Base-by-base conservation (phyloP, 2,329 filamentous ascomycete genomes). In the Colletotrichum sp. region DNA sequence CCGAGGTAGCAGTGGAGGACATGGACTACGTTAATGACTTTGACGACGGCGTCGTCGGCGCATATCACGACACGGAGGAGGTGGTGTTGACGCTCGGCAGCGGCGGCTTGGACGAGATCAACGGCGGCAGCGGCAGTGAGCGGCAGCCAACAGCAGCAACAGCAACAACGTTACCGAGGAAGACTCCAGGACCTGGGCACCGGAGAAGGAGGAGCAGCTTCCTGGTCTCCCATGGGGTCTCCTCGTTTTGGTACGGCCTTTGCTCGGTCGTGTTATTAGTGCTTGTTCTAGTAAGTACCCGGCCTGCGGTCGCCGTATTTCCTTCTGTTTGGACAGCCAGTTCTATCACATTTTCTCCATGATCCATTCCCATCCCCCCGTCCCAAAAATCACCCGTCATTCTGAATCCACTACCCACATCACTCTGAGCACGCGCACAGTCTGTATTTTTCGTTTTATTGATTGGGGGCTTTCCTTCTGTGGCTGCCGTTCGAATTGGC, bases 201-300 rank as follows among this genome's bases (percentile, higher is more conserved):
- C 73, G 73, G 70, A 76, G 59, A 73, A 76, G 73, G 71, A 77
- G 75, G 72, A 77, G 75, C 49, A 76, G 73, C 73, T 71, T 77
- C 66, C 66, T 77, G 71, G 75, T 77, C 66, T 75, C 75, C 71
- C 75, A 75, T 55, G 75, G 75, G 75, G 71, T 77, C 72, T 77
- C 75, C 75, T 74, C 75, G n/a, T 67, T 77, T 77, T 73, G 70
- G 66, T 77, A 77, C 72, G 75, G 75, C 75, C 65, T 71, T 74
- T 77, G 71, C 66, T 75, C 75, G 72, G 75, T 75, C 34, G 75
- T 55, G 71, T 63, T 77, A 16, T 66, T 77, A 59, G 66, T 71
- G 72, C 32, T 68, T 25, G 71, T 77, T 49, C 44, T 77, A 27
- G 75, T 77, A 71, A 77, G 75, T 77, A 65, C 57, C 55, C 22